Evolutionary conservation across 2,329 filamentous ascomycete species (phyloP).

Genomic region (Myriosclerotinia duriaeana): DNA sequence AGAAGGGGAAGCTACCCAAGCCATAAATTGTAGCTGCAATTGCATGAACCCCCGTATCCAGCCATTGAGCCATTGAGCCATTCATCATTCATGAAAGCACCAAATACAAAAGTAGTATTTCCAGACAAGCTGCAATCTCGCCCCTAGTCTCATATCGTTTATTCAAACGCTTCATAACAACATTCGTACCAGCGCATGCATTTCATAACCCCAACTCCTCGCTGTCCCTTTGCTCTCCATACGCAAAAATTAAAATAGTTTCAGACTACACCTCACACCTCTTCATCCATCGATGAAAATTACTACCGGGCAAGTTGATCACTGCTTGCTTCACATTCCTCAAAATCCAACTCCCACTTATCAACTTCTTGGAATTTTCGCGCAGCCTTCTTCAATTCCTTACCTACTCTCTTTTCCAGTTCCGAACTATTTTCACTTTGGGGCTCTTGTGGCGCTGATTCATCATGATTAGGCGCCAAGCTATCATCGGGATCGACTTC

Average conservation of each 20-base stretch:
- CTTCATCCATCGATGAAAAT: not conserved
- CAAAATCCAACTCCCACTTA: conserved; percentile 66
- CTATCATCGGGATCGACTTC: conserved; percentile 44
- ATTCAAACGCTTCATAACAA: not conserved
- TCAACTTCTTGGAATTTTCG: conserved; percentile 70
- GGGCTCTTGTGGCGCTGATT: conserved; percentile 39
- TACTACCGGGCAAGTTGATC: conserved; percentile 16
- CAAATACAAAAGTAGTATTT: not conserved
- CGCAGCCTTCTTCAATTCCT: conserved; percentile 54
- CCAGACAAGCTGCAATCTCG: not conserved
- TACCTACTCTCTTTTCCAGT: conserved; percentile 45
- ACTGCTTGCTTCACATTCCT: conserved; percentile 58
- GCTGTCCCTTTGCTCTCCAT: not conserved
- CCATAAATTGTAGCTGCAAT: not conserved
- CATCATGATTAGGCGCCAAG: conserved; percentile 48
- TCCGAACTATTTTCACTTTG: conserved; percentile 42
- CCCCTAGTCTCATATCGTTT: not conserved
- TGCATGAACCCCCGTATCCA: not conserved
- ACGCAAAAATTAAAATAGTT: not conserved
- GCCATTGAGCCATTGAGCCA: not conserved
- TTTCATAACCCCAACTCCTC: conserved; percentile 17
- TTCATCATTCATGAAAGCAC: not conserved
- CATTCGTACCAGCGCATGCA: not conserved
- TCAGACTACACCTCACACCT: not conserved
- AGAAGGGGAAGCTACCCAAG: not conserved